These are phyloP conservation scores for Quercus phellos DNA, from an alignment of 331 rosid species.

Conservation along the genomic window DNA sequence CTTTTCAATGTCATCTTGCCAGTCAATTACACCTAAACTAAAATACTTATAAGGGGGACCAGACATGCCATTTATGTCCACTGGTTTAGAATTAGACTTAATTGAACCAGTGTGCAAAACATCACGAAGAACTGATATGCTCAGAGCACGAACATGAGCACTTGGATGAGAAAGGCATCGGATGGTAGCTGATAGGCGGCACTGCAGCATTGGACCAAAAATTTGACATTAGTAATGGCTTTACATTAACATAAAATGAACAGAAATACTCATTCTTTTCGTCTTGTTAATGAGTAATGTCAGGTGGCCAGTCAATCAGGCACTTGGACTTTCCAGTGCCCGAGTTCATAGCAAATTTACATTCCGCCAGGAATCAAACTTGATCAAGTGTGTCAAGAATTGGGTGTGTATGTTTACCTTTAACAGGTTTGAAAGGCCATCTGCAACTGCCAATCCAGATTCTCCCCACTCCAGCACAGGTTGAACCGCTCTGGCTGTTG, in stretches of 20 bases:
- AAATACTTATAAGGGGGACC: conserved; percentile 48
- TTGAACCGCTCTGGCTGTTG: conserved; percentile 89
- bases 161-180: conserved; percentile 93
- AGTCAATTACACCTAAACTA: conserved; percentile 54
- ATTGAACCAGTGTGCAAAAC: conserved; percentile 58
- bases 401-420: conserved; percentile 50
- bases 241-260: neutral
- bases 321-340: neutral
- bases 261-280: neutral
- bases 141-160: conserved; percentile 83
- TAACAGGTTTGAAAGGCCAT: conserved; percentile 87
- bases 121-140: conserved; percentile 89
- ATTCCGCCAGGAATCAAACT: neutral
- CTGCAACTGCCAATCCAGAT: conserved; percentile 82
- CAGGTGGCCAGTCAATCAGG: neutral
- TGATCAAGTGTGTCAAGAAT: neutral
- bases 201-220: conserved; percentile 45
- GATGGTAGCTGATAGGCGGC: conserved; percentile 79
- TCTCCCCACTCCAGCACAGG: conserved; percentile 87
- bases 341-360: neutral
- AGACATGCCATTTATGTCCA: conserved; percentile 35
- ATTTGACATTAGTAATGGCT: neutral
- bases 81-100: conserved; percentile 42
- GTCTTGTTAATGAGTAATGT: neutral
- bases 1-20: conserved; percentile 79